These are phyloP conservation scores for Dendrocalamus latiflorus DNA, from an alignment of 202 grass and related monocot species.

Conservation along the genomic window DNA sequence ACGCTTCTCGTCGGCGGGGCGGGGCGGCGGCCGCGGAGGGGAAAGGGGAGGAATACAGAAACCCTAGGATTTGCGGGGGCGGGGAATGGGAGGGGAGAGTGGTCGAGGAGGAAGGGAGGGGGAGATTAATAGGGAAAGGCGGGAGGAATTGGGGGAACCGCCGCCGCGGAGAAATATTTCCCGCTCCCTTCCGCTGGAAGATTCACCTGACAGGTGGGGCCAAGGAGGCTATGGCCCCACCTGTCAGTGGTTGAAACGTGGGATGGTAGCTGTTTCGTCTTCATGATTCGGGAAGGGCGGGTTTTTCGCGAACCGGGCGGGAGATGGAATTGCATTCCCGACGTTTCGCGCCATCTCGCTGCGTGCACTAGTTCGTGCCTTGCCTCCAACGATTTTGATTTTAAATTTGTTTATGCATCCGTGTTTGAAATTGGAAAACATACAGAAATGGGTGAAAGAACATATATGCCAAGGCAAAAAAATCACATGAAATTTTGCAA, in stretches of 20 bases:
- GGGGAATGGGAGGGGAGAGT: no score
- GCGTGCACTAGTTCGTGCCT: no score
- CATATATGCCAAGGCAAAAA: no score
- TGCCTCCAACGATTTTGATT: no score
- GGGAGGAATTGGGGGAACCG: constrained; percentile 13
- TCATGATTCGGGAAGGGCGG: constrained; percentile 8
- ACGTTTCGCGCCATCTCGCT: constrained; percentile 25
- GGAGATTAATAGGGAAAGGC: constrained; percentile 31
- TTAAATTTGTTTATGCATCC: no score
- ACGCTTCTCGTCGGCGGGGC: not conserved
- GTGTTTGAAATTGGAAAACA: no score
- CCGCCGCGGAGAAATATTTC: constrained; percentile 32
- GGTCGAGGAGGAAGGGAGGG: not conserved
- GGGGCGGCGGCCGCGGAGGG: not conserved
- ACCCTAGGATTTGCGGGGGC: constrained; percentile 15
- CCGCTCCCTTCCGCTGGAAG: constrained; percentile 16
- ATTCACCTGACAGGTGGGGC: constrained; percentile 7
- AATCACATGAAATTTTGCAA: no score
- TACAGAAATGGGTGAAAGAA: no score
- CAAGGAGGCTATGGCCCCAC: accelerated
- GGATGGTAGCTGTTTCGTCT: no score
- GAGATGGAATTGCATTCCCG: constrained; percentile 33
- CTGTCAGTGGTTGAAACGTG: not conserved
- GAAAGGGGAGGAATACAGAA: not conserved
- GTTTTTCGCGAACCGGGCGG: constrained; percentile 11